A percentile compares a stretch with the other conserved stretches of the same genome.
phyloP scores from a whole-genome alignment of 805 yeast species.

The Kodamaea jinghongensis region DNA sequence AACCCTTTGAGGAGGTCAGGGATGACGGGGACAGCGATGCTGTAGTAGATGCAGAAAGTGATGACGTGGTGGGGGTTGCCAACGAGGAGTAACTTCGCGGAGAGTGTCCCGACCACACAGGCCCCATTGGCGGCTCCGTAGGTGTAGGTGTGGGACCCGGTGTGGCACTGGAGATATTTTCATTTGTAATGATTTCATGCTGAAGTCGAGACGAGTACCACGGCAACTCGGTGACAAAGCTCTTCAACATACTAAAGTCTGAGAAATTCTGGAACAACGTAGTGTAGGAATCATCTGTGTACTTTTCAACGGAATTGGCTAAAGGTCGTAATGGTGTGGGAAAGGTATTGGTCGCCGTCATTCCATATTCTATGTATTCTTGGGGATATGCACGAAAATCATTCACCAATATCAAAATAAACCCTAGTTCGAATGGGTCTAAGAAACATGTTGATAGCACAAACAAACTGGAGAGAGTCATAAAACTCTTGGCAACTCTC shows the following conservation, averaged over 20 bases:
- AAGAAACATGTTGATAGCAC: neutral
- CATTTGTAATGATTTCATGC: conserved; percentile 8
- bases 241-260: conserved; percentile 9
- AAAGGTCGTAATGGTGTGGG: conserved; percentile 28
- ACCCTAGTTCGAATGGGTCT: conserved; percentile 9
- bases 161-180: conserved; percentile 1
- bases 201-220: conserved; percentile 15
- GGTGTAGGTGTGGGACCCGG: no score
- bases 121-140: no score
- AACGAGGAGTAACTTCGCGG: no score
- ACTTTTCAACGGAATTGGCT: conserved; percentile 28
- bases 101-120: no score
- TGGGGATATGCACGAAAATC: conserved; percentile 11
- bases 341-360: conserved; percentile 23
- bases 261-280: conserved; percentile 19
- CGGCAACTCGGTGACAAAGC: conserved; percentile 13
- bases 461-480: no score
- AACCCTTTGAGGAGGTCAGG: conserved; percentile 2
- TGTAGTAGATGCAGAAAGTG: no score
- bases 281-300: conserved; percentile 37
- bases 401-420: conserved; percentile 13
- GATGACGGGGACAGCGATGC: conserved; percentile 8
- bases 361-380: conserved; percentile 18
- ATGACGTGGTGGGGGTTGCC: no score
- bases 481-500: no score